A percentile compares a stretch with the other conserved stretches of the same genome.
phyloP scores from a whole-genome alignment of 768 basidiomycete species.

The Omphalotus guepiniiformis region DNA sequence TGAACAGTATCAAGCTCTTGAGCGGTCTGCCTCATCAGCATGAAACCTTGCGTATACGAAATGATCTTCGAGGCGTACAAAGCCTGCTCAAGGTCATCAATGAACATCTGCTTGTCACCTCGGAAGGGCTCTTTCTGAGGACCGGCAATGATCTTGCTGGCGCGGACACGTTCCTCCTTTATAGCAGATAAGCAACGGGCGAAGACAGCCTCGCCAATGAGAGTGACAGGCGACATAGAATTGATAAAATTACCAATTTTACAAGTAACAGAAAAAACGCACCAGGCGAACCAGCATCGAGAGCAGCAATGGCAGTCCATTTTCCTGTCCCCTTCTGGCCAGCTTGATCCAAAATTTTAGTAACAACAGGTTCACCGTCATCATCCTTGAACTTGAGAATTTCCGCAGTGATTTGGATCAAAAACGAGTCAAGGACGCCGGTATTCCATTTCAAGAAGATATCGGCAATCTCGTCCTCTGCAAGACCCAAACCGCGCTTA shows the following conservation, averaged over 20 bases:
- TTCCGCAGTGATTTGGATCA: constrained; percentile 97
- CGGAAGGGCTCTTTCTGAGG: constrained; percentile 92
- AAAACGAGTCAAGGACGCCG: constrained; percentile 98
- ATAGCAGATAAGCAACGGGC: constrained; percentile 96
- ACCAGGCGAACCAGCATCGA: constrained; percentile 90
- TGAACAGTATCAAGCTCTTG: too few relatives aligned
- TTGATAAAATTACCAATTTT: constrained; percentile 6
- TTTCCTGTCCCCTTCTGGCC: constrained; percentile 99
- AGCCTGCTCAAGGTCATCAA: constrained; percentile 98
- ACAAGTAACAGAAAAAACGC: constrained; percentile 22
- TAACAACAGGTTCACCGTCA: constrained; percentile 86
- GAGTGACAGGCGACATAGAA: constrained; percentile 64
- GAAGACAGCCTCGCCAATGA: constrained; percentile 99
- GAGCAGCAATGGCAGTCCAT: constrained; percentile 97
- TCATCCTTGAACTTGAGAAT: constrained; percentile 97
- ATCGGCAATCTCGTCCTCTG: constrained; percentile 86
- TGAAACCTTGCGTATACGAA: constrained; percentile 99
- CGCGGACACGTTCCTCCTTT: constrained; percentile 93
- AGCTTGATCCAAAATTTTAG: constrained; percentile 93
- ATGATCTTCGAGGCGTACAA: constrained; percentile 99
- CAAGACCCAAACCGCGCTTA: constrained; percentile 87
- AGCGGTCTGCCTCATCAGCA: constrained; percentile 98
- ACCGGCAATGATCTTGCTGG: constrained; percentile 86
- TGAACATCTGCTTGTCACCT: constrained; percentile 98
- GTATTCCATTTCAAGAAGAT: constrained; percentile 97